phyloP scores from a whole-genome alignment of 192 early-diverging fungal genomes.

The Coemansia sp. region DNA sequence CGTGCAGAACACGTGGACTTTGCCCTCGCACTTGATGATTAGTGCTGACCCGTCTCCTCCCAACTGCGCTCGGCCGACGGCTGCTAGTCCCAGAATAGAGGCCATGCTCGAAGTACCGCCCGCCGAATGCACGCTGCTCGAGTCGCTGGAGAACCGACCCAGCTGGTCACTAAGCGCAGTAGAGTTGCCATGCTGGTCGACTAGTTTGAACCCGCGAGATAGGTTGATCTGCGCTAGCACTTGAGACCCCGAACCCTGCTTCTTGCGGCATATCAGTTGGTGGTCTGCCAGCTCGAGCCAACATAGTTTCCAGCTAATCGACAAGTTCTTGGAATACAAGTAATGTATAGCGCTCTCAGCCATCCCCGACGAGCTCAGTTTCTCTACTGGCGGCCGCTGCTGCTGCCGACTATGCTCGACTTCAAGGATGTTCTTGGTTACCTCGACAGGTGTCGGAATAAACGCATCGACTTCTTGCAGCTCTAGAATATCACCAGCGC shows the following conservation, averaged over 20 bases:
- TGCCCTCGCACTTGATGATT: conserved; percentile 25
- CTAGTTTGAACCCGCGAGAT: conserved; percentile 29
- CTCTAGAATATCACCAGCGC: conserved; percentile 34
- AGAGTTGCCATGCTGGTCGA: conserved; percentile 28
- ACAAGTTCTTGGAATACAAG: conserved; percentile 33
- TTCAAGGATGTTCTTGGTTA: conserved; percentile 1
- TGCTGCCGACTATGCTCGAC: conserved; percentile 9
- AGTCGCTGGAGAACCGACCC: conserved; percentile 4
- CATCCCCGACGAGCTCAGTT: conserved; percentile 5
- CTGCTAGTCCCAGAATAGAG: conserved; percentile 3
- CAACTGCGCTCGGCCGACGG: conserved; percentile 21
- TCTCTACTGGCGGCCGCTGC: neutral
- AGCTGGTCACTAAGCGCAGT: conserved; percentile 23
- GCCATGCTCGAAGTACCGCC: neutral
- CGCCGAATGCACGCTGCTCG: conserved; percentile 9
- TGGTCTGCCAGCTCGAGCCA: conserved; percentile 50
- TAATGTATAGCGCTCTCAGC: conserved; percentile 51
- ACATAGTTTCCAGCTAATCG: conserved; percentile 40
- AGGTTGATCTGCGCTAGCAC: conserved; percentile 22
- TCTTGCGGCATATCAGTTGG: conserved; percentile 21
- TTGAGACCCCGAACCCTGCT: conserved; percentile 4
- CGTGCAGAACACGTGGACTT: conserved; percentile 45
- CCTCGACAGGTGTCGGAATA: conserved; percentile 11
- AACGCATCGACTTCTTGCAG: conserved; percentile 49
- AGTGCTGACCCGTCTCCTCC: conserved; percentile 38